Conservation (phyloP, 208 protist genomes). For the Crithidia sp. region DNA sequence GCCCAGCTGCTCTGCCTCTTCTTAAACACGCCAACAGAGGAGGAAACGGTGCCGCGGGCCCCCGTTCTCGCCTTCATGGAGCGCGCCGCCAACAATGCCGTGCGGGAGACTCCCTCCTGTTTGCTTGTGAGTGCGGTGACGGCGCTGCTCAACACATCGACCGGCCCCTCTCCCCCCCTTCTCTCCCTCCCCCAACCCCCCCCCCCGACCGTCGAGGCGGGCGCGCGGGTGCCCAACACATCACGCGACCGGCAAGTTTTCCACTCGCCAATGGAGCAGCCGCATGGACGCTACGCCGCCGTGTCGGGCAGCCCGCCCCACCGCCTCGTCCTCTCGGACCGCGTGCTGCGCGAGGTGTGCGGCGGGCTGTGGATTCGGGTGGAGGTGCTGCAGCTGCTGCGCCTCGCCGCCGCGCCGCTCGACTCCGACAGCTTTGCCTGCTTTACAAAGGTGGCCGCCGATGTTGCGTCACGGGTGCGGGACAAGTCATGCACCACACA, state of each 20-base stretch:
- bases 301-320: not conserved
- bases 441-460: slow-evolving; percentile 26
- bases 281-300: slow-evolving; percentile 12
- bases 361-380: slow-evolving; percentile 52
- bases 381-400: slow-evolving; percentile 44
- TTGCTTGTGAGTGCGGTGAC: slow-evolving; percentile 39
- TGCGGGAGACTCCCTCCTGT: slow-evolving; percentile 10
- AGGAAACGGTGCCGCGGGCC: not conserved
- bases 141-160: slow-evolving; percentile 47
- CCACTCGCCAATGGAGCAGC: slow-evolving; percentile 15
- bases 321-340: slow-evolving; percentile 18
- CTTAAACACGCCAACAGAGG: slow-evolving; percentile 13
- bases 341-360: slow-evolving; percentile 36
- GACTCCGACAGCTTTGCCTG: slow-evolving; percentile 24
- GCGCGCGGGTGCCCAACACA: slow-evolving; percentile 9
- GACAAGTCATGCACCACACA: no score
- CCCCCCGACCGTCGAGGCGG: slow-evolving; percentile 17
- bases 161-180: slow-evolving; percentile 49
- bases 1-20: slow-evolving; percentile 35
- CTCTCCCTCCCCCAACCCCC: slow-evolving; percentile 41
- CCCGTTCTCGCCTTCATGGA: slow-evolving; percentile 14
- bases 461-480: slow-evolving; percentile 11
- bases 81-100: not conserved
- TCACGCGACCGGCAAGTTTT: slow-evolving; percentile 11
- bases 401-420: slow-evolving; percentile 35